Evolutionary conservation across 1,284 basidiomycete species (phyloP).

Genomic region (Coniophora puteana): DNA sequence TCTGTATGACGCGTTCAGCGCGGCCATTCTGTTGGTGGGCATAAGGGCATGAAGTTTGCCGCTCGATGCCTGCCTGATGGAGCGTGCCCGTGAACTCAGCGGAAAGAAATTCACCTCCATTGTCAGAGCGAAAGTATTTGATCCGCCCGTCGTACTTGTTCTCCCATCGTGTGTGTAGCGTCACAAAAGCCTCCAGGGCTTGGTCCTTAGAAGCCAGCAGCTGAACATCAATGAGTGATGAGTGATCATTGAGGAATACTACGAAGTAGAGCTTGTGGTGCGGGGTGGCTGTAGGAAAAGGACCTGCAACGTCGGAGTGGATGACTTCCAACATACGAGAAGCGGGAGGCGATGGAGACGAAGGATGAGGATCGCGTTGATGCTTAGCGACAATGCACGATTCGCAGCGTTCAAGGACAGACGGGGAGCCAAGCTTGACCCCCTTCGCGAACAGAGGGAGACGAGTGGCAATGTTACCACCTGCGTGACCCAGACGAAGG

Average conservation of each 20-base stretch:
- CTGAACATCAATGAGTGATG: conserved; percentile 5
- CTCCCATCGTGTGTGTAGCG: neutral
- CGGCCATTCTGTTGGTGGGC: neutral
- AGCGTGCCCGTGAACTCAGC: neutral
- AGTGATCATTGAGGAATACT: conserved; percentile 18
- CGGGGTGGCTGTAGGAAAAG: conserved; percentile 12
- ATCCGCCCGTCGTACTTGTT: neutral
- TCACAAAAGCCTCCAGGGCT: neutral
- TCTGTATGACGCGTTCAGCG: rapidly evolving
- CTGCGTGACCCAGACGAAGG: neutral
- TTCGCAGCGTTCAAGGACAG: neutral
- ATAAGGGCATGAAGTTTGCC: neutral
- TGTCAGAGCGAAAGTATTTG: neutral
- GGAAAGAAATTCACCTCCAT: neutral
- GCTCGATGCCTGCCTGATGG: neutral
- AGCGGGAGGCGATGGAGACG: conserved; percentile 8
- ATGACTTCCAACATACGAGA: conserved; percentile 15
- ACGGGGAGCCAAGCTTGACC: neutral
- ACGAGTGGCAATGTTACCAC: neutral
- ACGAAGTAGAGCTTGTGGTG: conserved; percentile 14
- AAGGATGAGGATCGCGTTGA: neutral
- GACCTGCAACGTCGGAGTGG: conserved; percentile 21
- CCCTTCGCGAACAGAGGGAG: neutral
- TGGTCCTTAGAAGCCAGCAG: neutral
- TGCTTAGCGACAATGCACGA: neutral